Evolutionary conservation across 495 filamentous ascomycete species (phyloP).

Genomic region (Podospora appendiculata): DNA sequence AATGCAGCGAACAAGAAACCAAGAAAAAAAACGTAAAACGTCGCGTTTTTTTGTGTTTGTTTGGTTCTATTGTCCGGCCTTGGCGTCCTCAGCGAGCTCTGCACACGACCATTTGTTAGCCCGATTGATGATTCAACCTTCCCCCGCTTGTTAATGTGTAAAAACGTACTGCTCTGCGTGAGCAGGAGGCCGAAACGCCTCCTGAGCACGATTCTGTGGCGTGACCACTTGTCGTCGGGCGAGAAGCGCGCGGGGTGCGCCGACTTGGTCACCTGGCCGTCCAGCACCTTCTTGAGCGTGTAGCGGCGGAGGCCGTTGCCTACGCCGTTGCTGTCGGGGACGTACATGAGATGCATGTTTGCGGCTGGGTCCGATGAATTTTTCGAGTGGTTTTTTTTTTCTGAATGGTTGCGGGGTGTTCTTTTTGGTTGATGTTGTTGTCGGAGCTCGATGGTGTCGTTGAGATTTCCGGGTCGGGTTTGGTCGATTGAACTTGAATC

Average conservation of each 20-base stretch:
- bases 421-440: not conserved
- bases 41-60: no score
- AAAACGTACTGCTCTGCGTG: slow-evolving; percentile 67
- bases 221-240: slow-evolving; percentile 95
- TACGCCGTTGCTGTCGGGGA: slow-evolving; percentile 65
- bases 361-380: not conserved
- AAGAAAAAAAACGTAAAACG: no score
- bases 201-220: slow-evolving; percentile 89
- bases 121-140: no score
- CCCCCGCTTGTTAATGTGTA: no score
- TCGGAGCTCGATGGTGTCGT: not conserved
- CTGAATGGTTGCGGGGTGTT: no score
- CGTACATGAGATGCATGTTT: slow-evolving; percentile 82
- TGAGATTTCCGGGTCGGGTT: not conserved
- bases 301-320: slow-evolving; percentile 51
- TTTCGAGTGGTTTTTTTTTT: not conserved
- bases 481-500: no score
- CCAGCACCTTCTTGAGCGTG: slow-evolving; percentile 76
- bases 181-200: slow-evolving; percentile 80
- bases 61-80: no score
- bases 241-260: slow-evolving; percentile 96
- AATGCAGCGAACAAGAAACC: no score
- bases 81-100: no score
- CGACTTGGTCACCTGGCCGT: slow-evolving; percentile 80
- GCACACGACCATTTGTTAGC: no score